Evolutionary conservation across 2,329 filamentous ascomycete genomes (phyloP), one percentile per base, ranked within the genome.

Genomic region (Aschersonia sp.): DNA sequence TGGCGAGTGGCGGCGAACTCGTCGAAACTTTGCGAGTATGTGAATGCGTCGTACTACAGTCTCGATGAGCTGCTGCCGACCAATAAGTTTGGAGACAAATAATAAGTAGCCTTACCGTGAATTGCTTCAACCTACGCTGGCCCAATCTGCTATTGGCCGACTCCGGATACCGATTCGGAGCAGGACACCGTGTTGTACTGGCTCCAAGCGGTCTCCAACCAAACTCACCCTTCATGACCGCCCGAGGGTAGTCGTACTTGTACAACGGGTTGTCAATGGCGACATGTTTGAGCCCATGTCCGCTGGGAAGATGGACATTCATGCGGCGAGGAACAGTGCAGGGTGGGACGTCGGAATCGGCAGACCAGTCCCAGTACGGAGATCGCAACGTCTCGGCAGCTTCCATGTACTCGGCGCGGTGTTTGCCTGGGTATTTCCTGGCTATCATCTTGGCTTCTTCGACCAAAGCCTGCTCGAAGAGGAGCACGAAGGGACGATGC

Each of bases 391-490:
- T 59, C 41, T 71, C 61, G 2, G 73, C 73, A 2, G 74, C 73
- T 3, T 62, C 54, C 29, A 58, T 53, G 53, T 77, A 77, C 29
- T 50, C 52, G 48, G 42, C 54, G 50, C 52, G 62, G 52, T 53
- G 63, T 51, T 32, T 55, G 50, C 48, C 53, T 10, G 62, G 64
- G 53, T 76, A 77, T 38, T 61, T 56, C 9, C 54, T 55, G 20
- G 75, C 74, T 28, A 78, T 68, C 3, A 55, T 56, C 53, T 67
- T 65, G 41, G 71, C 70, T 41, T 73, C 63, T 2, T 59, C 54
- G 30, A 72, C 70, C 4, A 80, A 62, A 10, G 65, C 56, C 72
- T 80, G 76, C 74, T 80, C 77, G 48, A 66, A 78, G 5, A 79
- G 63, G 5, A 69, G 62, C 42, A 77, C 55, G 50, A 74, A 79